phyloP scores from a whole-genome alignment of 73 alveolate species.

The Paramecium sexaurelia region DNA sequence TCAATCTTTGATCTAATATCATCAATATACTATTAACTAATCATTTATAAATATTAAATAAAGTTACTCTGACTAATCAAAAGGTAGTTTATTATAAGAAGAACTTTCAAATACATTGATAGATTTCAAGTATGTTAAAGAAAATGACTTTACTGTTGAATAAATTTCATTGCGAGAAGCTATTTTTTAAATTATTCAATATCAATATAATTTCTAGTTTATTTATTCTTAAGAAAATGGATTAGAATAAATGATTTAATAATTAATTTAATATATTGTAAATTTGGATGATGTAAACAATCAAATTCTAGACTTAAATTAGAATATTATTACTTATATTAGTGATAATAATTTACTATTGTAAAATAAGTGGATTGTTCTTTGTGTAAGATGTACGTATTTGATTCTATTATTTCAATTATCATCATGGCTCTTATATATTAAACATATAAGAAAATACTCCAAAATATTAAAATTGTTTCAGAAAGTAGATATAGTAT shows the following conservation, averaged over 20 bases:
- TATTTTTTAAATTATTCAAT: not conserved
- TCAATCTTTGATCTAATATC: not conserved
- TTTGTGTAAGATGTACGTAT: not conserved
- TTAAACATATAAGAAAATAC: not conserved
- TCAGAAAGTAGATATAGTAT: not conserved
- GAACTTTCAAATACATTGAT: not conserved
- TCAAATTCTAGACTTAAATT: not conserved
- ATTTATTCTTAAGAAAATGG: not conserved
- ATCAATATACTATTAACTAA: not conserved
- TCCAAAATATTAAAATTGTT: not conserved
- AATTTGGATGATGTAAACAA: not conserved
- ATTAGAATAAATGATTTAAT: not conserved
- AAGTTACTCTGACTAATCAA: not conserved
- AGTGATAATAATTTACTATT: not conserved
- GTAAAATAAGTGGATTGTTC: not conserved
- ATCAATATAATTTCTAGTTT: not conserved
- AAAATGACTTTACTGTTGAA: not conserved
- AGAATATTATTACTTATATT: not conserved
- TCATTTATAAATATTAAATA: not conserved
- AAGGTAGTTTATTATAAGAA: not conserved
- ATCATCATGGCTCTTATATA: not conserved
- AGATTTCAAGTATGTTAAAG: not conserved
- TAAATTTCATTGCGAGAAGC: not conserved
- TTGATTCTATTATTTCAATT: not conserved
- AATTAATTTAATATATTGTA: not conserved